Evolutionary conservation across 805 yeast genomes (phyloP).

Genomic region (Metschnikowia shivogae): DNA sequence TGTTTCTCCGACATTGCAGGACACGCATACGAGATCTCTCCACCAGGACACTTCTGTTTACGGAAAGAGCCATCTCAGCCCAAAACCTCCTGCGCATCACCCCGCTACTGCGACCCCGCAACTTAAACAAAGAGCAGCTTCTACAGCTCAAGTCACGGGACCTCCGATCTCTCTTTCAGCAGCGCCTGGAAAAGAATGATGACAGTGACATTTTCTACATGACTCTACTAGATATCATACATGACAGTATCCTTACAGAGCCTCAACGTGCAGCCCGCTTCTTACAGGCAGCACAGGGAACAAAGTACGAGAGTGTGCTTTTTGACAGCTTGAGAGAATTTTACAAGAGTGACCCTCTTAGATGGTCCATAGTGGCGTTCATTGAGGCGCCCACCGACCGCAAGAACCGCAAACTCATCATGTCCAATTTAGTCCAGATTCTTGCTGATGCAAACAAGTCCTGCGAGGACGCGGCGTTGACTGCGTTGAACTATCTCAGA

Average conservation of each 20-base stretch:
- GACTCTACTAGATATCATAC: slow-evolving; percentile 26
- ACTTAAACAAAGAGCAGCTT: slow-evolving; percentile 25
- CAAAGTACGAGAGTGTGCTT: slow-evolving; percentile 16
- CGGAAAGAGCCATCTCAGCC: neutral
- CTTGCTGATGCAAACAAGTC: slow-evolving; percentile 11
- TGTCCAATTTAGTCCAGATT: slow-evolving; percentile 17
- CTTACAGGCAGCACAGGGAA: slow-evolving; percentile 20
- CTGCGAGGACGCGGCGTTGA: slow-evolving; percentile 12
- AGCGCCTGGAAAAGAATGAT: slow-evolving; percentile 21
- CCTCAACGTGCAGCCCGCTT: slow-evolving; percentile 22
- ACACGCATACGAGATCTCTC: neutral
- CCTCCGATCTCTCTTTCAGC: slow-evolving; percentile 23
- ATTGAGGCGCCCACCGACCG: slow-evolving; percentile 22
- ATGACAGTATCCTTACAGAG: slow-evolving; percentile 26
- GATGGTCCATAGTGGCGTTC: slow-evolving; percentile 25
- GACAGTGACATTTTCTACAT: slow-evolving; percentile 29
- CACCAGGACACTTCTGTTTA: neutral
- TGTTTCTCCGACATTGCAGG: neutral
- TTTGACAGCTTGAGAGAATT: slow-evolving; percentile 13
- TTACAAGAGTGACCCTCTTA: slow-evolving; percentile 21
- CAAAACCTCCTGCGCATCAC: slow-evolving; percentile 5
- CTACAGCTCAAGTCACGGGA: slow-evolving; percentile 20
- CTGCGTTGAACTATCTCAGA: slow-evolving; percentile 25
- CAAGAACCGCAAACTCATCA: slow-evolving; percentile 13
- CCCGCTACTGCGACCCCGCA: slow-evolving; percentile 20